Evolutionary conservation across 2,329 filamentous ascomycete species (phyloP), one percentile per base, ranked within the genome.

Genomic region (Stachybotrys elegans): DNA sequence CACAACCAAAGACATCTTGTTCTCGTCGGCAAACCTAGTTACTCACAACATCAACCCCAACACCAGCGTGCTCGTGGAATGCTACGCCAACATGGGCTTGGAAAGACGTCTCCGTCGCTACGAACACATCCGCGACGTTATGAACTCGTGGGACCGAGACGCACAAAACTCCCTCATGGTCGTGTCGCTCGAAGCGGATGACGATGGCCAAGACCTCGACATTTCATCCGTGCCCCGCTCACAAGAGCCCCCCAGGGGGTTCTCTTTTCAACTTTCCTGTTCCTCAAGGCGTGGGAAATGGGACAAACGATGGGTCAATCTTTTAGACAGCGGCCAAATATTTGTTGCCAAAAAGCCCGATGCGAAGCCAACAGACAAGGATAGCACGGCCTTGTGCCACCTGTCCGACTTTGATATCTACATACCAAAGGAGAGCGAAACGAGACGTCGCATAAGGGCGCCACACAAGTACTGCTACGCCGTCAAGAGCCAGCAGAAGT

Each of bases 321-420:
- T 97, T 22, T 74, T 84, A 5, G 71, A 73, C 8, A 86, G 85
- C 44, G 91, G 91, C 0, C 90, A 95, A 60, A 69, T 84, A 22
- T 67, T 74, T 37, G 72, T 83, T 21, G 78, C 86, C 32, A 95
- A 93, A 66, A 90, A 86, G 53, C 58, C 70, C 1, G 70, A 76
- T n/a, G 72, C 81, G 12, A 76, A 73, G 45, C 60, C 71, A 4
- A 67, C 70, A 2, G 79, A 83, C 39, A 88, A 89, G 61, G 85
- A 91, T 42, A 70, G 76, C 23, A 67, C 74, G 12, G 84, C 79
- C 48, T 71, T 95, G 25, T 95, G 88, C 61, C 89, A 95, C 65
- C 64, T 97, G 39, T 89, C 88, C 3, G 91, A 96, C 64, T 96
- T 92, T 62, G 92, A 97, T 58, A 86, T 96, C 40, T 96, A 96